Conservation (phyloP, 768 basidiomycete species). For the Rickenella mellea region DNA sequence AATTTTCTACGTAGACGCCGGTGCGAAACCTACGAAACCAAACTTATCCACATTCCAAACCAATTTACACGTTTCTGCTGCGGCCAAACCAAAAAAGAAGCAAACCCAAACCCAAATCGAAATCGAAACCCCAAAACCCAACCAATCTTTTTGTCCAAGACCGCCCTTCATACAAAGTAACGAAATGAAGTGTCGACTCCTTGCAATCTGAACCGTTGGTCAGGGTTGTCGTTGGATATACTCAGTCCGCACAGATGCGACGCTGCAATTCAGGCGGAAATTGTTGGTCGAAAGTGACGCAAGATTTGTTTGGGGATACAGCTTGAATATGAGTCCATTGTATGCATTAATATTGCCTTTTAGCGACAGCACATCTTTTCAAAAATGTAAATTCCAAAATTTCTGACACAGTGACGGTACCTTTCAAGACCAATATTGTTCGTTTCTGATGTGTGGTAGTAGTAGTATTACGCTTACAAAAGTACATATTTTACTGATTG, state of each 20-base stretch:
- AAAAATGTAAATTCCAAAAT: not conserved
- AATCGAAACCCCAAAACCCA: slow-evolving; percentile 80
- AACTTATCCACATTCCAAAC: slow-evolving; percentile 79
- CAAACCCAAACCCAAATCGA: slow-evolving; percentile 77
- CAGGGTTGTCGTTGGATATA: slow-evolving; percentile 70
- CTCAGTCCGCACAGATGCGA: too few relatives aligned
- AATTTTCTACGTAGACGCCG: too few relatives aligned
- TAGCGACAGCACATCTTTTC: slow-evolving; percentile 78
- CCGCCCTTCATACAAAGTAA: slow-evolving; percentile 64
- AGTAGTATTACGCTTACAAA: not conserved
- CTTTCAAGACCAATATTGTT: too few relatives aligned
- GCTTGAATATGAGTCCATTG: too few relatives aligned
- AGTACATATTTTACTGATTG: not conserved
- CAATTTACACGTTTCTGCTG: slow-evolving; percentile 90
- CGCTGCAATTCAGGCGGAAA: too few relatives aligned
- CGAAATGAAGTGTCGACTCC: slow-evolving; percentile 71
- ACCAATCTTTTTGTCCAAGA: slow-evolving; percentile 68
- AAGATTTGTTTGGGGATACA: too few relatives aligned
- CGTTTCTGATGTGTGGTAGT: not conserved
- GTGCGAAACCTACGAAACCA: slow-evolving; percentile 76
- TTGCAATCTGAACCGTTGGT: slow-evolving; percentile 68
- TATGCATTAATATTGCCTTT: slow-evolving; percentile 38
- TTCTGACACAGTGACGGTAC: too few relatives aligned
- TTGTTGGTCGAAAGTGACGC: too few relatives aligned
- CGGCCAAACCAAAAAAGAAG: slow-evolving; percentile 90